Conservation (phyloP, 306 rosid species). For the Glycine soja region DNA sequence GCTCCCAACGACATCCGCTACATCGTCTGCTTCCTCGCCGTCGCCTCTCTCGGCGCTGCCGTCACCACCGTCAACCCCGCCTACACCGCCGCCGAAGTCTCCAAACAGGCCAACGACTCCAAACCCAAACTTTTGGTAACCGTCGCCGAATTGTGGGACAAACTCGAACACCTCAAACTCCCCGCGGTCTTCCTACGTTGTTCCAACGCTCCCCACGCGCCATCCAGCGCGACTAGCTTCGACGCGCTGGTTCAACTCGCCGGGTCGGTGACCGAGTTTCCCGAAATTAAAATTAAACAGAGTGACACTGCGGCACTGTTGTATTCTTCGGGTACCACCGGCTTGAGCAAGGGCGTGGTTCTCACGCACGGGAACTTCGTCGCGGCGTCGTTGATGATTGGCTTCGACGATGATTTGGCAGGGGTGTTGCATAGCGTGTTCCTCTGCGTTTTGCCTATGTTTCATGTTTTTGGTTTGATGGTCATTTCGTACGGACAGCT, state of each 20-base stretch:
- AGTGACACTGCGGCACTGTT: constrained; percentile 76
- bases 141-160: constrained; percentile 68
- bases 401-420: constrained; percentile 64
- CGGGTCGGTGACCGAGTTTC: constrained; percentile 61
- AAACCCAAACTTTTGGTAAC: constrained; percentile 50
- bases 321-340: constrained; percentile 93
- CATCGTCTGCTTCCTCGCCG: constrained; percentile 66
- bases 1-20: constrained; percentile 74
- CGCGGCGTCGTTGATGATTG: constrained; percentile 61
- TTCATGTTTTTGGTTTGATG: constrained; percentile 77
- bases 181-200: constrained; percentile 61
- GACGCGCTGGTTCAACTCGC: constrained; percentile 53
- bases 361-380: constrained; percentile 78
- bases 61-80: constrained; percentile 79
- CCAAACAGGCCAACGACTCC: constrained; percentile 65
- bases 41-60: constrained; percentile 70
- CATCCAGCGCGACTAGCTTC: constrained; percentile 19
- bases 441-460: constrained; percentile 84
- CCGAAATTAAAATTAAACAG: constrained; percentile 52
- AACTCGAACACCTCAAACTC: constrained; percentile 59
- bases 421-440: constrained; percentile 50
- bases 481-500: constrained; percentile 71
- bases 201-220: background rate
- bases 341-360: constrained; percentile 83
- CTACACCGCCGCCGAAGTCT: constrained; percentile 68